Base-by-base conservation (phyloP, 225 moss, liverwort and hornwort species). In the Sphagnum contortum region DNA sequence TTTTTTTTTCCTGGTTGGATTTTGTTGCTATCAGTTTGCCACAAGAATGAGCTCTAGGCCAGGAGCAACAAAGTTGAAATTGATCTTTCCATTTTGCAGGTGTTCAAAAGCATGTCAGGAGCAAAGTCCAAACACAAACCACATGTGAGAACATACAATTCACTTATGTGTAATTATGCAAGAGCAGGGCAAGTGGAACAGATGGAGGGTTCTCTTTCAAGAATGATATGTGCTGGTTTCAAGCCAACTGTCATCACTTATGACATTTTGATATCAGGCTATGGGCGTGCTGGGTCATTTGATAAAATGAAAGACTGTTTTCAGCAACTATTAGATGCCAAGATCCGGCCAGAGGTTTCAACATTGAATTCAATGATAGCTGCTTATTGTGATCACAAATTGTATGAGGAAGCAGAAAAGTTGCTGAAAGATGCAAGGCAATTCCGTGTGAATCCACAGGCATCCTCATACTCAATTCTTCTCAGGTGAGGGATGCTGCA, bases 111-210 rank as follows among this genome's bases (percentile, higher is more conserved):
- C 67, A 84, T 84, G 84, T 68, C 57, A 49, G 61, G 73, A 67
- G 69, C 73, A 45, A 85, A 76, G 58, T 75, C 84, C 48, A 79
- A 67, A 48, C 67, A 86, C 4, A 74, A 75, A 59, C 90, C 96
- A 48, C 77, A 82, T 48, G 62, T 83, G n/a, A 98, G 81, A 68
- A 89, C 92, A 29, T 84, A 80, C 62, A 91, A 91, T 69, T 80
- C 89, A 45, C 48, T 93, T 53, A 93, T 93, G 74, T 75, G 70
- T 61, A 90, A 71, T 64, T 98, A 98, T 67, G 89, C 88, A 57
- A 83, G 75, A 55, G 92, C 79, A 70, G 90, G 93, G 61, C 68
- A 83, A 56, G 73, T 85, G 76, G 89, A 91, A 69, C 80, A 86
- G 62, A 78, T 88, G 60, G 85, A 90, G 60, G 69, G 64, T 63